phyloP scores from a whole-genome alignment of 1,284 basidiomycete species.

The Xerocomus cyaneibrunnescens region DNA sequence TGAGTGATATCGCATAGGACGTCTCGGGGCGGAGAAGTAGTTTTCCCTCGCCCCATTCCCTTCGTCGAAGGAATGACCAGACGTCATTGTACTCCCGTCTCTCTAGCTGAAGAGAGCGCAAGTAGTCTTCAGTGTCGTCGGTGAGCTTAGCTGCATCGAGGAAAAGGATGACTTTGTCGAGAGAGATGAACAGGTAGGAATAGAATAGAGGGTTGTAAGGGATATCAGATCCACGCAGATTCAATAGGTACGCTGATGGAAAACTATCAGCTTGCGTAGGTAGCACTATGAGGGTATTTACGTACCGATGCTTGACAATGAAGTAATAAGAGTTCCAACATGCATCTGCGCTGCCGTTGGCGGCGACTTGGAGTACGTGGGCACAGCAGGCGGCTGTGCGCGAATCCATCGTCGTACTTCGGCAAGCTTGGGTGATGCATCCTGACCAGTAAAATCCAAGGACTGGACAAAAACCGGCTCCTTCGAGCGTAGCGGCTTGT shows the following conservation, averaged over 20 bases:
- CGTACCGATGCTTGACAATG: conserved; percentile 63
- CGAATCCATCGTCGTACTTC: conserved; percentile 64
- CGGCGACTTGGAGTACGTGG: conserved; percentile 57
- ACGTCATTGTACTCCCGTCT: conserved; percentile 75
- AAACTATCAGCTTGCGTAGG: conserved; percentile 10
- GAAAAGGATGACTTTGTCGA: conserved; percentile 64
- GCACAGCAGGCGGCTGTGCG: conserved; percentile 56
- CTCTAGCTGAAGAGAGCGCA: conserved; percentile 58
- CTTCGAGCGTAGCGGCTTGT: conserved; percentile 66
- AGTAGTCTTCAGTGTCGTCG: conserved; percentile 54
- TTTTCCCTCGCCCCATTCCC: conserved; percentile 77
- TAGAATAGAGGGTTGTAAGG: conserved; percentile 88
- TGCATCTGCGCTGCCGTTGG: conserved; percentile 64
- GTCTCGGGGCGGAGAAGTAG: conserved; percentile 69
- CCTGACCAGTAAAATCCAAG: conserved; percentile 69
- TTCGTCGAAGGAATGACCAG: conserved; percentile 72
- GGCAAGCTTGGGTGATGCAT: conserved; percentile 57
- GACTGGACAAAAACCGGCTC: conserved; percentile 76
- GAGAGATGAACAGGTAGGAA: conserved; percentile 75
- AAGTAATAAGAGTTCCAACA: conserved; percentile 63
- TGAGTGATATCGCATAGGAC: conserved; percentile 76
- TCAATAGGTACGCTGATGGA: conserved; percentile 22
- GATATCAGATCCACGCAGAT: conserved; percentile 78
- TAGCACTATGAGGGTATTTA: conserved; percentile 1
- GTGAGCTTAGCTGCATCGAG: conserved; percentile 63